phyloP scores from a whole-genome alignment of 1,284 basidiomycete species.

The Melanopsichium pennsylvanicum region DNA sequence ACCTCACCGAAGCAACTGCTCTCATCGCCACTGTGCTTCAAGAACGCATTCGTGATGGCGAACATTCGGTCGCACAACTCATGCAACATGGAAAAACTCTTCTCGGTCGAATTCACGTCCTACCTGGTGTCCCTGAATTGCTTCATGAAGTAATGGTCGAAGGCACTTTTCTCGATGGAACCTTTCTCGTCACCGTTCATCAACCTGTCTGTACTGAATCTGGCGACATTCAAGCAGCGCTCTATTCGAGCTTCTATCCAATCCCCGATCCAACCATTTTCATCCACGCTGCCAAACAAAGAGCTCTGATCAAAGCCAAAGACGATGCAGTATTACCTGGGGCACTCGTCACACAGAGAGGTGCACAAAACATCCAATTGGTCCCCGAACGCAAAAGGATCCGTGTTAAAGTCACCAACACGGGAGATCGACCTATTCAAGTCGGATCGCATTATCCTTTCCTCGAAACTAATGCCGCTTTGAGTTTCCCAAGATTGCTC shows the following conservation, averaged over 20 bases:
- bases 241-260: slow-evolving; percentile 93
- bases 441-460: slow-evolving; percentile 76
- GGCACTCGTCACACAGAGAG: slow-evolving; percentile 44
- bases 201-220: slow-evolving; percentile 80
- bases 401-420: slow-evolving; percentile 83
- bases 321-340: slow-evolving; percentile 44
- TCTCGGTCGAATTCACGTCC: slow-evolving; percentile 88
- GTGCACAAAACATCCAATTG: slow-evolving; percentile 72
- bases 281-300: background rate
- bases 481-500: slow-evolving; percentile 82
- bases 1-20: slow-evolving; percentile 85
- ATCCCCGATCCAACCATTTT: slow-evolving; percentile 73
- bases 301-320: background rate
- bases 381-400: slow-evolving; percentile 78
- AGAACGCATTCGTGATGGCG: slow-evolving; percentile 92
- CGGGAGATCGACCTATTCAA: slow-evolving; percentile 92
- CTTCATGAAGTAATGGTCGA: slow-evolving; percentile 66
- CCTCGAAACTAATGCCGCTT: slow-evolving; percentile 82
- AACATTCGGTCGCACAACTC: slow-evolving; percentile 83
- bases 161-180: slow-evolving; percentile 61
- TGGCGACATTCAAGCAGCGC: slow-evolving; percentile 80
- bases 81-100: slow-evolving; percentile 80
- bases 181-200: slow-evolving; percentile 69
- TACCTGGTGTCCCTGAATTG: slow-evolving; percentile 71
- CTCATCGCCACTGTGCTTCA: slow-evolving; percentile 90